Base-by-base conservation (phyloP, 2,329 filamentous ascomycete genomes). In the Claviceps maximensis region DNA sequence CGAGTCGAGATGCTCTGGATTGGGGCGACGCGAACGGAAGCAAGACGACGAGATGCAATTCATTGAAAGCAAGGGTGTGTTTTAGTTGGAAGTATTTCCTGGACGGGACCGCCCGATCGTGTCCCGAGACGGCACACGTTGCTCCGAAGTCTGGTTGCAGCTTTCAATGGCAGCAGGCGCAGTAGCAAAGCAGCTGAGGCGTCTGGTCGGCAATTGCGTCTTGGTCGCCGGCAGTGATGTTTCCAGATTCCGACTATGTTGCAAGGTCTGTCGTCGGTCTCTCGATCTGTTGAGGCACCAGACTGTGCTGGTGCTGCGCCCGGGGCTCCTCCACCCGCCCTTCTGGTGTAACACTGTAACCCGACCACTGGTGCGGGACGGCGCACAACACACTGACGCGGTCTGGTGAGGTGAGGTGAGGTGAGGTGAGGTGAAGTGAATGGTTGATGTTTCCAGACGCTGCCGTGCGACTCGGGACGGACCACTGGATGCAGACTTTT, bases 31-130 rank as follows among this genome's bases (percentile, higher is more conserved):
- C 42, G 31, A 41, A 31, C 42, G 42, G 52, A 21, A 29, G n/a
- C 41, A 50, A 17, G 48, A 38, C 42, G 29, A 44, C 42, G 27
- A 42, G 41, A 44, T 27, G 15, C 38, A 38, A 48, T 36, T 51
- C 53, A 54, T 54, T 54, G 53, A 51, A 51, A 51, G 29, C 21
- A 17, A 10, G 15, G 5, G 21, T 23, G 33, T n/a, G 29, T 40
- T 36, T 29, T 42, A 13, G 29, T 15, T 42, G 36, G 41, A 45
- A 9, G 13, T 17, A 25, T 31, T 47, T 33, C 12, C 9, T 21
- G n/a, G 19, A 23, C 31, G 31, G 29, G 23, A 19, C 31, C 36
- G 46, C n/a, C 29, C 46, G 23, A 19, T 48, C 25, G 19, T 48
- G 29, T 36, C 33, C 4, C 46, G 19, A 15, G 7, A 48, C 19